Conservation (phyloP, 768 basidiomycete genomes). For the Sistotremastrum suecicum region DNA sequence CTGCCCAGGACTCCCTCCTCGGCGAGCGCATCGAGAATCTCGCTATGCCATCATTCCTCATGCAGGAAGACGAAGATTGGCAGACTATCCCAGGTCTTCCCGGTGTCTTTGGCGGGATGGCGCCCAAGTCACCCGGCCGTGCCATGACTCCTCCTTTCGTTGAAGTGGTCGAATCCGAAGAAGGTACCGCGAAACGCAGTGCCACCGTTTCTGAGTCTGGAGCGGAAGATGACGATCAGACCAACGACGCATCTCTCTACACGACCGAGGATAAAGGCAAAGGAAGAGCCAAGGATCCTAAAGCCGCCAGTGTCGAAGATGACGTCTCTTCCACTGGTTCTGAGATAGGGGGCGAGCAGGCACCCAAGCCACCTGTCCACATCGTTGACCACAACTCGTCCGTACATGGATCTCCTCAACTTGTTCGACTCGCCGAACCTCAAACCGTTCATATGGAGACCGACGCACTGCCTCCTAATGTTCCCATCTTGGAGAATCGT, state of each 20-base stretch:
- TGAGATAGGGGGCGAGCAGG: slow-evolving; percentile 24
- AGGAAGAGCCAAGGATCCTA: slow-evolving; percentile 20
- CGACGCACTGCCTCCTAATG: too few species aligned
- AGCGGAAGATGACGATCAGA: slow-evolving; percentile 13
- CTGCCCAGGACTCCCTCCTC: slow-evolving; percentile 18
- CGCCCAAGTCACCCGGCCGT: slow-evolving; percentile 11
- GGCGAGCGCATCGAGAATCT: slow-evolving; percentile 16
- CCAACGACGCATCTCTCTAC: slow-evolving; percentile 7
- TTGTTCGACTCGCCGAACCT: not conserved
- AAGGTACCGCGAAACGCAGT: slow-evolving; percentile 16
- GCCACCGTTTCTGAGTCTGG: slow-evolving; percentile 21
- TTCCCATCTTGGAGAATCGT: too few species aligned
- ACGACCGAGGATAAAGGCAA: slow-evolving; percentile 34
- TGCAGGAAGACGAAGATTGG: slow-evolving; percentile 47
- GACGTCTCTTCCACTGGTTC: slow-evolving; percentile 28
- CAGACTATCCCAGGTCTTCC: slow-evolving; percentile 32
- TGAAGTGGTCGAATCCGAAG: slow-evolving; percentile 35
- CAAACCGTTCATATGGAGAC: not conserved
- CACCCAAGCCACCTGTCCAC: slow-evolving; percentile 48
- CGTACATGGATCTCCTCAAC: not conserved
- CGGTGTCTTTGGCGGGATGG: slow-evolving; percentile 7
- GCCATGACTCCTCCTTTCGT: slow-evolving; percentile 51
- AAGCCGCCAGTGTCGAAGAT: slow-evolving; percentile 17
- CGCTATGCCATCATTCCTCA: slow-evolving; percentile 29
- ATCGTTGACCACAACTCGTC: slow-evolving; percentile 30